Percentiles rank a stretch among this genome's conserved stretches.
Evolutionary conservation across 2,329 filamentous ascomycete species (phyloP).

Genomic region (Coniochaeta hoffmannii): DNA sequence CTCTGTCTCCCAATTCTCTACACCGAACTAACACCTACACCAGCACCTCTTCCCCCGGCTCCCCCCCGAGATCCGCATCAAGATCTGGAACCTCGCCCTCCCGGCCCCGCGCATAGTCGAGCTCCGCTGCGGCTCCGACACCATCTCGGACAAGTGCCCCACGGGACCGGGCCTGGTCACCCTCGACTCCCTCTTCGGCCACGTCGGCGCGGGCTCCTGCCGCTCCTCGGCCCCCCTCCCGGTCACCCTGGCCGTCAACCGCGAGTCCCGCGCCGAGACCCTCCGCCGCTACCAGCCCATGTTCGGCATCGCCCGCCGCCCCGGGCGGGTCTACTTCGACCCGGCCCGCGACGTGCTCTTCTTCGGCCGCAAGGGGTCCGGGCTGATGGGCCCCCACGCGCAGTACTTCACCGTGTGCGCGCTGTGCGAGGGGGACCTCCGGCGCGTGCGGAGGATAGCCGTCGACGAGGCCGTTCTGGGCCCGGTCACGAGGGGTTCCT

Average conservation of each 20-base stretch:
- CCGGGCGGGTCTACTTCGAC: conserved; percentile 35
- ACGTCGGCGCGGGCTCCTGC: conserved; percentile 17
- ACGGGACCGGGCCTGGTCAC: neutral
- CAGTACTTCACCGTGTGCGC: conserved; percentile 37
- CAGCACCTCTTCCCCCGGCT: conserved; percentile 35
- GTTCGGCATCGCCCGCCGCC: conserved; percentile 33
- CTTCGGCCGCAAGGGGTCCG: conserved; percentile 33
- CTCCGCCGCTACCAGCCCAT: conserved; percentile 30
- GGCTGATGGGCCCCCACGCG: conserved; percentile 36
- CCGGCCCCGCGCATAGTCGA: conserved; percentile 35
- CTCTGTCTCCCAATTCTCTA: neutral
- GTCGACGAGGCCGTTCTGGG: conserved; percentile 36
- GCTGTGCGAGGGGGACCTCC: conserved; percentile 32
- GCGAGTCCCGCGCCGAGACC: conserved; percentile 37
- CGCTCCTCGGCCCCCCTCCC: conserved; percentile 34
- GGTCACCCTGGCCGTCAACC: conserved; percentile 35
- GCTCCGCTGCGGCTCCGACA: conserved; percentile 29
- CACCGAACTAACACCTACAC: neutral
- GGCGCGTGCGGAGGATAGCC: conserved; percentile 32
- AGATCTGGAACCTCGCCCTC: conserved; percentile 38
- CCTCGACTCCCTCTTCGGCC: neutral
- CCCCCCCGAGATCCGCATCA: conserved; percentile 38
- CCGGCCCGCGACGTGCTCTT: conserved; percentile 35
- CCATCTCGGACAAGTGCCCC: conserved; percentile 6
- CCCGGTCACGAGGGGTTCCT: neutral